A percentile compares a stretch with the other conserved stretches of the same genome.
These are phyloP conservation scores for Pichia sp. DNA, from an alignment of 1,139 yeast genomes.

Conservation along the genomic window DNA sequence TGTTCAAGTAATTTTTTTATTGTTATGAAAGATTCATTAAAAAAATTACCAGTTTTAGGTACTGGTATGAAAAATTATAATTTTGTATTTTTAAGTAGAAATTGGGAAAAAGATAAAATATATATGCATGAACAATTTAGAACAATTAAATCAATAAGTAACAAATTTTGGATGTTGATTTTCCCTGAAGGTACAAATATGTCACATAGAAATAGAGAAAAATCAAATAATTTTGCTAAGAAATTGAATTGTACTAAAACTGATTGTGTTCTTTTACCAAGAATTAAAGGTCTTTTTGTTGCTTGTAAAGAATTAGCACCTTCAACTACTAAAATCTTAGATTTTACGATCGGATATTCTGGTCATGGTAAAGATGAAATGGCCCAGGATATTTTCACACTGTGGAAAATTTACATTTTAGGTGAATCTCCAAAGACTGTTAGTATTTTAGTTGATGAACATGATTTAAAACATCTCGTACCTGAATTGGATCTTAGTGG, in stretches of 20 bases:
- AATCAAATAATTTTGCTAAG: slow-evolving; percentile 52
- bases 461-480: slow-evolving; percentile 50
- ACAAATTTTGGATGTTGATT: slow-evolving; percentile 48
- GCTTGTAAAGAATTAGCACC: slow-evolving; percentile 52
- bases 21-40: slow-evolving; percentile 73
- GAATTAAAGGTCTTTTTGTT: slow-evolving; percentile 71
- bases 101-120: slow-evolving; percentile 73
- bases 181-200: slow-evolving; percentile 96
- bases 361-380: slow-evolving; percentile 57
- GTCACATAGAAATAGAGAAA: slow-evolving; percentile 55
- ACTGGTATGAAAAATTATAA: slow-evolving; percentile 78
- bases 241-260: slow-evolving; percentile 35
- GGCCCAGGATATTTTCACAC: slow-evolving; percentile 74
- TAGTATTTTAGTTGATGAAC: slow-evolving; percentile 57
- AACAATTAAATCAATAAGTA: slow-evolving; percentile 24
- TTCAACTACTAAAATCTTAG: slow-evolving; percentile 59
- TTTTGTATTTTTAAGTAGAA: slow-evolving; percentile 75
- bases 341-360: slow-evolving; percentile 76
- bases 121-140: slow-evolving; percentile 51
- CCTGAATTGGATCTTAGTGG: slow-evolving; percentile 42
- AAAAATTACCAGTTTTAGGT: slow-evolving; percentile 72
- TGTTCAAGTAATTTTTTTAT: slow-evolving; percentile 62
- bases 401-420: slow-evolving; percentile 54
- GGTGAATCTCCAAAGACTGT: slow-evolving; percentile 70
- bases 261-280: slow-evolving; percentile 65